Conservation (phyloP, 2,329 filamentous ascomycete species). For the Pyrenophora teres region DNA sequence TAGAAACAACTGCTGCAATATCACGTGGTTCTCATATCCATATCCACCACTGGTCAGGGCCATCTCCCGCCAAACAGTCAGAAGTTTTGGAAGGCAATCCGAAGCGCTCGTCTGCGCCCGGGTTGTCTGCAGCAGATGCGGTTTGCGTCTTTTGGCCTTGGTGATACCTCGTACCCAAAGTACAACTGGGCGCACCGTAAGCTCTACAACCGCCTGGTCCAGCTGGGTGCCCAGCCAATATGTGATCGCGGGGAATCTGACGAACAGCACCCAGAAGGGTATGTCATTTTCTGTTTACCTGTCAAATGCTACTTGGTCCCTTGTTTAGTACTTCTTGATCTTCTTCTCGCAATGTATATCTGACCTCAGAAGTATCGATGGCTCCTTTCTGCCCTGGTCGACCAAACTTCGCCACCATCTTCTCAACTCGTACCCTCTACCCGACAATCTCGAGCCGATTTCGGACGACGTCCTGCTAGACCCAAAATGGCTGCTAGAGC, state of each 20-base stretch:
- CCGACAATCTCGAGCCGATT: constrained; percentile 69
- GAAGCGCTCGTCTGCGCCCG: constrained; percentile 75
- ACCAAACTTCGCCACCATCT: constrained; percentile 69
- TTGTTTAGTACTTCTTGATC: background rate
- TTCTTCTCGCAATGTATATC: background rate
- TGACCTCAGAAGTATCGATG: constrained; percentile 67
- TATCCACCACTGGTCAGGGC: constrained; percentile 94
- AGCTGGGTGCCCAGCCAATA: constrained; percentile 79
- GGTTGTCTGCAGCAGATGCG: constrained; percentile 69
- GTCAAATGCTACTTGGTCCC: constrained; percentile 28
- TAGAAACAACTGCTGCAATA: constrained; percentile 53
- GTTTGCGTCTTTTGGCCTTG: constrained; percentile 88
- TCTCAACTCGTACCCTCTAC: constrained; percentile 70
- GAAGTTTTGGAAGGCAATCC: constrained; percentile 81
- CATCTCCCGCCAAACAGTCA: constrained; percentile 85
- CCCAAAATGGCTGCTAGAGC: constrained; percentile 69
- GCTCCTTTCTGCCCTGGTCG: constrained; percentile 79
- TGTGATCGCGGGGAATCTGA: constrained; percentile 85
- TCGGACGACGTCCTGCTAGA: constrained; percentile 74
- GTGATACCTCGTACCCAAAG: constrained; percentile 94
- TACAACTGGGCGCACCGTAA: constrained; percentile 95
- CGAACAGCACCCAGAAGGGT: constrained; percentile 92
- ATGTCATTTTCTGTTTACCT: constrained; percentile 39
- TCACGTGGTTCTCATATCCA: constrained; percentile 72
- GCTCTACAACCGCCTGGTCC: constrained; percentile 78